Evolutionary conservation across 2,329 filamentous ascomycete species (phyloP), one percentile per base, ranked within the genome.

Genomic region (Fusarium sp.): DNA sequence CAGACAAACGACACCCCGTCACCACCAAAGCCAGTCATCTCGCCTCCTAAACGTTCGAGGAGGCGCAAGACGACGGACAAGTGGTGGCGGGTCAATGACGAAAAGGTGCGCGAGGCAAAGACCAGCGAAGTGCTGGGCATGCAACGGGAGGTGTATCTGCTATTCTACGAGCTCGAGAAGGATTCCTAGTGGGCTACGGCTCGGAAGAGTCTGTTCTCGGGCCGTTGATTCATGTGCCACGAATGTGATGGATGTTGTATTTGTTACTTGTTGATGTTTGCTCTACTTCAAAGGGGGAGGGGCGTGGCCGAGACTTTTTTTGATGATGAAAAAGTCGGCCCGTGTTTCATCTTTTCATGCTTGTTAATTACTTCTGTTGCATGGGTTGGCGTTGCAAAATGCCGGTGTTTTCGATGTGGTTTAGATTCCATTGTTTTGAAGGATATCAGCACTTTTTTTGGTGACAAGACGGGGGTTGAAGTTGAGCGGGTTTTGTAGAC

Each of bases 51-150:
- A 13, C 87, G 85, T 64, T 81, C 87, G 39, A 89, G 86, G 73
- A 91, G 90, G 76, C 90, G 89, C 69, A 91, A 90, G 79, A 65
- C 76, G 14, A 89, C 88, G 52, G 93, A 97, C 79, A 91, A 83
- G 74, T 99, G 97, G 97, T 99, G 97, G 97, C 91, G 97, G 39
- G 97, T 99, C 75, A 98, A 95, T 75, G 97, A 99, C 81, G 97
- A 99, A 76, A 98, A 97, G 83, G 91, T 98, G 78, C 97, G 96
- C 81, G 96, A 98, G 83, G 93, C 95, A 76, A 98, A 95, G 86
- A 98, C 95, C 7, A 91, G 89, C 64, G 97, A 99, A 77, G 95
- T 99, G 8, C 83, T 99, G 67, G 91, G 92, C 9, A 98, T 98
- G 95, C 95, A 98, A 84, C 93, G 92, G 78, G 97, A 99, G 83